phyloP scores from a whole-genome alignment of 352 stramenopile species.

The Phytophthora aleatoria region DNA sequence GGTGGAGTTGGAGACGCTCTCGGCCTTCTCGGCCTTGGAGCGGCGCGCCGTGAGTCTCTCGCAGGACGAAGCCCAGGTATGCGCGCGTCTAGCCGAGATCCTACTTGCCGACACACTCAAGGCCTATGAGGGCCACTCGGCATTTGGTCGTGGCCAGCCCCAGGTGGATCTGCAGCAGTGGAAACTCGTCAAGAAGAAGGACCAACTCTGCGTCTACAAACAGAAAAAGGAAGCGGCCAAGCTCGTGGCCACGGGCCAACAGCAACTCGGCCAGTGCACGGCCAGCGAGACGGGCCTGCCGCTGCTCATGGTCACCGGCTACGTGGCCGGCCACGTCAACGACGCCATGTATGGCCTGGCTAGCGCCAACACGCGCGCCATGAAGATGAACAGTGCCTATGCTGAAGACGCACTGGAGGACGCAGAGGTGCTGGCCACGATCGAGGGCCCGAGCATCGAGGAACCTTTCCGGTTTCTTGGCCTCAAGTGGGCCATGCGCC shows the following conservation, averaged over 20 bases:
- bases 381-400: slow-evolving; percentile 69
- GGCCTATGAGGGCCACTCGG: slow-evolving; percentile 36
- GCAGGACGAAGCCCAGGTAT: slow-evolving; percentile 56
- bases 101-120: slow-evolving; percentile 46
- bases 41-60: slow-evolving; percentile 45
- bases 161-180: slow-evolving; percentile 55
- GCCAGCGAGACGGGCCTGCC: slow-evolving; percentile 35
- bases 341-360: slow-evolving; percentile 66
- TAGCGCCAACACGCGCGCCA: slow-evolving; percentile 52
- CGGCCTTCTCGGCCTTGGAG: slow-evolving; percentile 37
- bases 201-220: slow-evolving; percentile 64
- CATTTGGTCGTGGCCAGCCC: slow-evolving; percentile 6
- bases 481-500: slow-evolving; percentile 58
- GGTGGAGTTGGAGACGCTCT: slow-evolving; percentile 43
- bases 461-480: slow-evolving; percentile 64
- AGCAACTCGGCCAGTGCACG: slow-evolving; percentile 9
- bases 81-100: slow-evolving; percentile 41
- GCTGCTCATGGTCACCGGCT: slow-evolving; percentile 51
- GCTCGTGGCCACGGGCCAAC: slow-evolving; percentile 2
- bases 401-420: slow-evolving; percentile 44
- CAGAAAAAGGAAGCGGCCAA: slow-evolving; percentile 33
- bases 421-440: slow-evolving; percentile 44
- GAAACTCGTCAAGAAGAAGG: slow-evolving; percentile 71
- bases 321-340: slow-evolving; percentile 53
- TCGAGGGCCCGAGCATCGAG: slow-evolving; percentile 40